Evolutionary conservation across 2,329 filamentous ascomycete species (phyloP), one percentile per base, ranked within the genome.

Genomic region (Aureobasidium namibiae): DNA sequence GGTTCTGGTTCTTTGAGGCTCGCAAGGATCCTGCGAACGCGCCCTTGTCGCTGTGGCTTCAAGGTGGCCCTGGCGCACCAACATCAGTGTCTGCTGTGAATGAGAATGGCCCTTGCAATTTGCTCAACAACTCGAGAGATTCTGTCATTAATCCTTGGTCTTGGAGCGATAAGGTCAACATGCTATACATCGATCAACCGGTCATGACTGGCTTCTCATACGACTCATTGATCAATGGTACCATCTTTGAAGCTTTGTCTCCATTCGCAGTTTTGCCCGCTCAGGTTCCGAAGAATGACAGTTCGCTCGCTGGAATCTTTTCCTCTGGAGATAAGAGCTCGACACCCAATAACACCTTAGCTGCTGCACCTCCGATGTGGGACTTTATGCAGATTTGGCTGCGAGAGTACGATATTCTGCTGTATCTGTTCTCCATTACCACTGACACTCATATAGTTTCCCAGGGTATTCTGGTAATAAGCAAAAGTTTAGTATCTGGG

Each of bases 61-160:
- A 85, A 68, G 84, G 84, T 57, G 84, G 84, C 2, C 84, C 84
- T 2, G 84, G 84, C 4, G 78, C 78, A 44, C 84, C 81, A 65
- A 85, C 82, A 48, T 78, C 87, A 74, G 75, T 82, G 59, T 83
- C 83, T 23, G 75, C 87, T 64, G 86, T 86, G 63, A 73, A 74
- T 5, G 83, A 83, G 64, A 77, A 79, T 61, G 84, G 84, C 3
- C 73, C 76, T 5, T 78, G 75, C 56, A 68, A 68, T 34, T 72
- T 75, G 53, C 66, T 74, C 52, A 71, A 76, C 21, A 70, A 73
- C 11, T 68, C 73, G 26, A 71, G 70, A 3, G 73, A 67, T 45
- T 77, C 79, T 1, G 71, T 71, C 4, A 61, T 75, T 60, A 81
- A 81, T 63, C 70, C 73, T 1, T 73, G 73, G 65, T 75, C 70